phyloP scores from a whole-genome alignment of 2,329 filamentous ascomycete species.

The Bimuria novae-zelandiae region DNA sequence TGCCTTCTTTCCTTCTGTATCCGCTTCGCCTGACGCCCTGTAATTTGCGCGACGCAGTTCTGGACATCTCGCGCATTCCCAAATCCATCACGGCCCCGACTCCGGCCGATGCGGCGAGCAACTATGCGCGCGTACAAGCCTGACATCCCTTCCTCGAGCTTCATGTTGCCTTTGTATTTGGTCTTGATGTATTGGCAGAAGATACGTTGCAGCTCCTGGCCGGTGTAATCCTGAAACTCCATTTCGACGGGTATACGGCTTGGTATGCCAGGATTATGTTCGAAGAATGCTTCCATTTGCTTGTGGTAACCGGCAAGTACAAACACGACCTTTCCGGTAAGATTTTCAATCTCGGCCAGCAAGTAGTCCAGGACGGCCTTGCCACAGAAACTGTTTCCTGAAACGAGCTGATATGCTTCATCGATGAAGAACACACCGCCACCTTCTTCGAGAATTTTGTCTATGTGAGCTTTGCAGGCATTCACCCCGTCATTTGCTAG shows the following conservation, averaged over 20 bases:
- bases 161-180: conserved; percentile 61
- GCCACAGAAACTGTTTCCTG: conserved; percentile 62
- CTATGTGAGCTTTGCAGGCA: conserved; percentile 61
- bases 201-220: conserved; percentile 67
- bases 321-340: conserved; percentile 70
- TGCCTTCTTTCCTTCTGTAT: conserved; percentile 48
- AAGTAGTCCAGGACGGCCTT: conserved; percentile 70
- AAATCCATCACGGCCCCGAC: conserved; percentile 69
- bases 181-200: conserved; percentile 59
- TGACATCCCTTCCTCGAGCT: conserved; percentile 59
- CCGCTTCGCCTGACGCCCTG: conserved; percentile 63
- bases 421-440: conserved; percentile 79
- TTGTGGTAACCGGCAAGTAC: conserved; percentile 74
- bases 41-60: conserved; percentile 61
- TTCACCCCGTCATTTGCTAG: conserved; percentile 66
- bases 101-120: conserved; percentile 63
- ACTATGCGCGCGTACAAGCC: conserved; percentile 70
- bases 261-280: conserved; percentile 71
- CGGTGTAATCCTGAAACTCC: conserved; percentile 70
- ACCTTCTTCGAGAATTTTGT: conserved; percentile 59
- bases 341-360: conserved; percentile 73
- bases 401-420: conserved; percentile 75
- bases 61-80: conserved; percentile 74
- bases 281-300: conserved; percentile 77
- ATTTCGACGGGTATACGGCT: conserved; percentile 71